Conservation (phyloP, 768 basidiomycete species). For the Harrya chromipes region DNA sequence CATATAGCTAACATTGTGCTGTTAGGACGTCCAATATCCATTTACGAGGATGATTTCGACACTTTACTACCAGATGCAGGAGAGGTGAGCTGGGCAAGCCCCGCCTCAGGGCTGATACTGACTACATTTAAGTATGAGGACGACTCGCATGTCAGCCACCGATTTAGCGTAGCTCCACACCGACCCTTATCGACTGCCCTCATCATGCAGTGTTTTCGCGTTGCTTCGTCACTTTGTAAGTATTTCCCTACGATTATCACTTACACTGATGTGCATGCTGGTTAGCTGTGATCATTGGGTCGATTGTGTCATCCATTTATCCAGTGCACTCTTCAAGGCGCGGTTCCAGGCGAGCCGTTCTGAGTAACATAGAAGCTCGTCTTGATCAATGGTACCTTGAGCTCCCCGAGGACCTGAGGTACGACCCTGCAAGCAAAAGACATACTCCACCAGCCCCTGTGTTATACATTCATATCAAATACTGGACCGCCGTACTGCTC, state of each 20-base stretch:
- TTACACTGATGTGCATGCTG: not conserved
- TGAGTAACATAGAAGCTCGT: conserved; percentile 57
- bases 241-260: conserved; percentile 10
- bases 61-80: conserved; percentile 56
- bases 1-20: conserved; percentile 9
- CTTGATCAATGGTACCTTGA: conserved; percentile 74
- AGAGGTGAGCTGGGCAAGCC: conserved; percentile 37
- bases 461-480: conserved; percentile 66
- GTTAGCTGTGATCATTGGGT: conserved; percentile 63
- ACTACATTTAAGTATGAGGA: conserved; percentile 52
- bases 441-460: conserved; percentile 60
- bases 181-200: conserved; percentile 40
- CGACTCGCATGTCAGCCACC: conserved; percentile 49
- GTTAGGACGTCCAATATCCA: conserved; percentile 62
- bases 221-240: conserved; percentile 57
- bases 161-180: conserved; percentile 36
- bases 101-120: not conserved
- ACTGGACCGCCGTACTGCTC: conserved; percentile 72
- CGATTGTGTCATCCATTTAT: conserved; percentile 66
- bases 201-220: conserved; percentile 55
- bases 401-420: conserved; percentile 61
- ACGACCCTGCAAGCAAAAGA: conserved; percentile 53
- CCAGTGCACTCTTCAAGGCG: conserved; percentile 55
- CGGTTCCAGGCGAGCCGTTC: conserved; percentile 44
- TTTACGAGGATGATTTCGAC: conserved; percentile 69